These are phyloP conservation scores for Amphichorda felina DNA, from an alignment of 2,329 filamentous ascomycete genomes.

Conservation along the genomic window DNA sequence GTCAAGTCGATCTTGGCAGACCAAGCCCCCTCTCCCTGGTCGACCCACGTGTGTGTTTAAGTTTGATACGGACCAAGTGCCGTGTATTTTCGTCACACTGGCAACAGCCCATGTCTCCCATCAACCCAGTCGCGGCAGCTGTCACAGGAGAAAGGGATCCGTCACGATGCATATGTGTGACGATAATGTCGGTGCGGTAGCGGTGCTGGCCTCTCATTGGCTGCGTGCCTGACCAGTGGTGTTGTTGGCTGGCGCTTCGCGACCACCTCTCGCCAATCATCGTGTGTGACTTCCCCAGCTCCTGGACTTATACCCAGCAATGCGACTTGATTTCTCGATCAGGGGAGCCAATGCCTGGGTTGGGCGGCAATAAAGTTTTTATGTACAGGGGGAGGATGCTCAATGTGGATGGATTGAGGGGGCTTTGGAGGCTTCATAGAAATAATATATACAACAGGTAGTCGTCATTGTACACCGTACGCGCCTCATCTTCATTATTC, in stretches of 20 bases:
- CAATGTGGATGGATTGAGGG: background rate
- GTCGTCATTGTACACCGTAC: background rate
- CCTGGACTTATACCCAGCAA: background rate
- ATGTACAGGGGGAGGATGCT: background rate
- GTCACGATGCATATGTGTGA: background rate
- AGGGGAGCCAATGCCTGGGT: background rate
- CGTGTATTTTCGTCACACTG: no score
- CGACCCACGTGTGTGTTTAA: no score
- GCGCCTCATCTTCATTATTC: no score
- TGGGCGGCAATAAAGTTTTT: background rate
- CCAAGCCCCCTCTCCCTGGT: no score
- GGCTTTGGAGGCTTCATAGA: no score
- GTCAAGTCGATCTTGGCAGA: no score
- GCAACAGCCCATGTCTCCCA: background rate
- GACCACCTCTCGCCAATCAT: conserved; percentile 14
- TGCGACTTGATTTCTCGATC: background rate
- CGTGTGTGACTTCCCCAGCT: conserved; percentile 1
- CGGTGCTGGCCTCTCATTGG: conserved; percentile 12
- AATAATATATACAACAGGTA: background rate
- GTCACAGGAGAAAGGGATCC: background rate
- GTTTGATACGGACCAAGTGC: no score
- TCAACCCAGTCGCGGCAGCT: no score
- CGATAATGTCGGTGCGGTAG: background rate
- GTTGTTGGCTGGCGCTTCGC: conserved; percentile 16
- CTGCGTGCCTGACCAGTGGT: conserved; percentile 8